Evolutionary conservation across 306 rosid species (phyloP).

Genomic region (Quercus agrifolia): DNA sequence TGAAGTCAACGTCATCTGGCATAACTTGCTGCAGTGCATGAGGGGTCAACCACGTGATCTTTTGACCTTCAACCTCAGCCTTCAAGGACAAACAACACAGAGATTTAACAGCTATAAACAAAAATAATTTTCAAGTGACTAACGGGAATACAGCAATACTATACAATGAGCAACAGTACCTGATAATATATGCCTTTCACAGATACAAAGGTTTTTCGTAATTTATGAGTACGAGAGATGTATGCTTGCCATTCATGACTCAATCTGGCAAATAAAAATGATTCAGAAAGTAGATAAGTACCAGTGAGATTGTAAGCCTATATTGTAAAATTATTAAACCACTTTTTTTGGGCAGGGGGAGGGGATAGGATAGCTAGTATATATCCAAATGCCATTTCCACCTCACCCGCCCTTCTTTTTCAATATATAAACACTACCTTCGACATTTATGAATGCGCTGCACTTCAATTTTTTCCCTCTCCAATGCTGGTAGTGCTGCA

Average conservation of each 20-base stretch:
- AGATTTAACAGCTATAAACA: neutral
- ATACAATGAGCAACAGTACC: slow-evolving; percentile 34
- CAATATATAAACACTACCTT: slow-evolving; percentile 39
- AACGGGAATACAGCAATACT: neutral
- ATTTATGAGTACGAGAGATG: slow-evolving; percentile 66
- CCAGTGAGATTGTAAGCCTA: neutral
- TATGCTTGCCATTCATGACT: slow-evolving; percentile 97
- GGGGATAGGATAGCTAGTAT: neutral
- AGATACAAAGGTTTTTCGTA: slow-evolving; percentile 81
- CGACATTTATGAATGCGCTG: slow-evolving; percentile 62
- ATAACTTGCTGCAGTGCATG: slow-evolving; percentile 90
- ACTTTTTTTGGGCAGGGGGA: neutral
- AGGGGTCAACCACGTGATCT: slow-evolving; percentile 85
- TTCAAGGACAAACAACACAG: slow-evolving; percentile 34
- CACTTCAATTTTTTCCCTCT: slow-evolving; percentile 68
- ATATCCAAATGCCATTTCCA: neutral
- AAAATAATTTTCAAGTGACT: neutral
- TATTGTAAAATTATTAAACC: neutral
- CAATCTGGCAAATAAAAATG: slow-evolving; percentile 41
- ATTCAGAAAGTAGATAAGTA: neutral
- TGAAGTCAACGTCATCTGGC: slow-evolving; percentile 69
- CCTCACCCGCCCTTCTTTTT: neutral
- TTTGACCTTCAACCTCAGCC: slow-evolving; percentile 84
- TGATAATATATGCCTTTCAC: slow-evolving; percentile 93
- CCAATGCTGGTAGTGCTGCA: slow-evolving; percentile 79